phyloP scores from a whole-genome alignment of 1,284 basidiomycete species.

The Sporisorium iseilematis-ciliati region DNA sequence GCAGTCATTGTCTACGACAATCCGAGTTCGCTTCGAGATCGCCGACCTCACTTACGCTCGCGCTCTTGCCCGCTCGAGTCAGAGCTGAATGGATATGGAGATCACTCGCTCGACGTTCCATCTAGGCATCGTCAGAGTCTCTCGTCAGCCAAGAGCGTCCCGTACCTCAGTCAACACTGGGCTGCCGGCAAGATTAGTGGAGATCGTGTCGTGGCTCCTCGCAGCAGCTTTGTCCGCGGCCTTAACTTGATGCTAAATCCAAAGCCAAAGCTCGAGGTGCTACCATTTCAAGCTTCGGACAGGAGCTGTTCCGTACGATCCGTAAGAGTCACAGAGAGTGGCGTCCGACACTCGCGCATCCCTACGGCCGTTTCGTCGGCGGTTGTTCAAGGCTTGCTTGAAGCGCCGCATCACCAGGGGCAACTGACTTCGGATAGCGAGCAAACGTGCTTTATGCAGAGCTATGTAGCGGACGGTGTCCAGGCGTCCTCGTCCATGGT shows the following conservation, averaged over 20 bases:
- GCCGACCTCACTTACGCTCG: slow-evolving; percentile 25
- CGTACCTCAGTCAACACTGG: slow-evolving; percentile 43
- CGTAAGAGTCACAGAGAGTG: neutral
- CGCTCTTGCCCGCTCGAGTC: slow-evolving; percentile 23
- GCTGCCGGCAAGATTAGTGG: slow-evolving; percentile 33
- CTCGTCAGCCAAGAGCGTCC: slow-evolving; percentile 28
- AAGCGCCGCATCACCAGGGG: neutral
- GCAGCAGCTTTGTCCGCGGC: slow-evolving; percentile 32
- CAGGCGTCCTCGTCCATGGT: slow-evolving; percentile 2
- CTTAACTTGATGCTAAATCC: slow-evolving; percentile 42
- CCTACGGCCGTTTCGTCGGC: slow-evolving; percentile 2
- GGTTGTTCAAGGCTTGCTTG: slow-evolving; percentile 15
- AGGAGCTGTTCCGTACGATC: neutral
- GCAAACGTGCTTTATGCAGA: slow-evolving; percentile 13
- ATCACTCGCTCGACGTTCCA: neutral
- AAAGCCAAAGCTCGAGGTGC: slow-evolving; percentile 42
- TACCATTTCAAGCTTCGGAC: slow-evolving; percentile 7
- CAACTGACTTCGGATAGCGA: slow-evolving; percentile 12
- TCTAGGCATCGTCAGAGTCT: slow-evolving; percentile 14
- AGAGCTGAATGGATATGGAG: slow-evolving; percentile 27
- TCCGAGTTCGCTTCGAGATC: neutral
- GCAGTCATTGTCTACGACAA: slow-evolving; percentile 4
- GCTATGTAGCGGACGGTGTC: neutral
- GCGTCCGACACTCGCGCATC: neutral
- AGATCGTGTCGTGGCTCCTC: slow-evolving; percentile 35